A percentile compares a stretch with the other conserved stretches of the same genome.
Evolutionary conservation across 2,329 filamentous ascomycete species (phyloP).

Genomic region (Exophiala alcalophila): DNA sequence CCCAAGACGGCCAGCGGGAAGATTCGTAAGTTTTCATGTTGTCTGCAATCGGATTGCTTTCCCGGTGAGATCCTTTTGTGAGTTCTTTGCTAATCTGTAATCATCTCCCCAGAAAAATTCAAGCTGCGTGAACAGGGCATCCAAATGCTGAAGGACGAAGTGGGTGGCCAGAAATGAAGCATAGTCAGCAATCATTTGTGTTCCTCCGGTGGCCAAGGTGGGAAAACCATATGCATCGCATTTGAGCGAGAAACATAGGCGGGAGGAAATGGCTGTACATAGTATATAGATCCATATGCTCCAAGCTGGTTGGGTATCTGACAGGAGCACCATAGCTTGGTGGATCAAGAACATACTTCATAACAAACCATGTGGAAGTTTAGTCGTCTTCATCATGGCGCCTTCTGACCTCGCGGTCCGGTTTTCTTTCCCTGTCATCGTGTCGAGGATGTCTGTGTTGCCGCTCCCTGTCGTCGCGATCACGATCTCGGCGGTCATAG

Average conservation of each 20-base stretch:
- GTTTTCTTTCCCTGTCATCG: slow-evolving; percentile 32
- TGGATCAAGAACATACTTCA: not conserved
- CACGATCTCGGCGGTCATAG: not conserved
- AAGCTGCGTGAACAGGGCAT: slow-evolving; percentile 69
- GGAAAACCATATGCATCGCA: no score
- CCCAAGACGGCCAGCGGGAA: slow-evolving; percentile 96
- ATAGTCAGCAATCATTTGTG: not conserved
- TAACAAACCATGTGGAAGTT: no score
- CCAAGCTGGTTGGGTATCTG: no score
- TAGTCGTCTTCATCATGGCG: slow-evolving; percentile 12
- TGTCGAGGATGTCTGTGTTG: slow-evolving; percentile 16
- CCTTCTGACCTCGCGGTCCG: slow-evolving; percentile 9
- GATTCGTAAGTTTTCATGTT: slow-evolving; percentile 72
- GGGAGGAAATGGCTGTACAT: no score
- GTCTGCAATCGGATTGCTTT: no score
- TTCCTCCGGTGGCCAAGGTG: no score
- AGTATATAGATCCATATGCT: no score
- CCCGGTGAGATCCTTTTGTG: not conserved
- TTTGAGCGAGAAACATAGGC: no score
- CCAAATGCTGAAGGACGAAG: slow-evolving; percentile 39
- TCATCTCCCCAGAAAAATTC: slow-evolving; percentile 46
- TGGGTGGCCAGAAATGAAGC: not conserved
- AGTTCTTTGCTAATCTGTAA: no score
- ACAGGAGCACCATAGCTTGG: slow-evolving; percentile 2
- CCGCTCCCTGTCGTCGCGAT: slow-evolving; percentile 1